Evolutionary conservation across 106 monocot genomes (phyloP), one percentile per base, ranked within the genome.

Genomic region (Dioscorea zingiberensis): DNA sequence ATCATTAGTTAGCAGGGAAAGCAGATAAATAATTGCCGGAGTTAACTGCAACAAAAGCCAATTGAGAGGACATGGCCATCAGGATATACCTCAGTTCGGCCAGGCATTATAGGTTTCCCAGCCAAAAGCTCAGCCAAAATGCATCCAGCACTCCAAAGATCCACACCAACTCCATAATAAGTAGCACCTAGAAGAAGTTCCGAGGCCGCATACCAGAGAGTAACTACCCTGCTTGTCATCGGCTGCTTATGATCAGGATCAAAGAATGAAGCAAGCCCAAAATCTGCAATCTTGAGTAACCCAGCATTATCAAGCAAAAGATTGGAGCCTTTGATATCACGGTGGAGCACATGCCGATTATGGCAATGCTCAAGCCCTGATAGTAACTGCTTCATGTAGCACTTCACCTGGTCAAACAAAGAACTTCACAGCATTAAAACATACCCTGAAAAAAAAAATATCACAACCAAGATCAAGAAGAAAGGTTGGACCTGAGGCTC

Each of bases 141-240:
- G 60, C 80, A 80, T 13, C 80, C 80, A 14, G 80, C 74, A 65
- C 80, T 80, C 80, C 80, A 80, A 1, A 79, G 64, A 29, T 79
- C 79, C 47, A 79, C 69, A 17, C 79, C 59, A 2, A 74, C 74
- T 22, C 74, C 70, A 74, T 80, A 80, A 66, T 80, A 69, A 28
- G 70, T 74, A 7, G 74, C 74, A 14, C 80, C 80, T 28, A 80
- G 60, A 7, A 80, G 66, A 54, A 80, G 74, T 29, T 80, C 80
- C 1, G 80, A 74, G 2, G 80, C 65, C 13, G 74, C 58, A 65
- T 80, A 80, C 80, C 80, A 80, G 8, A 80, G 74, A 0, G 80
- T 80, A 51, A 80, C 80, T 32, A 80, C 80, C 53, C 74, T 69
- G 65, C 74, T 80, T 27, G 80, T 80, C 80, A 80, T 80, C 3